Percentiles rank a stretch among this genome's conserved stretches.
phyloP scores from a whole-genome alignment of 2,329 filamentous ascomycete species.

The Diaporthe longicolla region DNA sequence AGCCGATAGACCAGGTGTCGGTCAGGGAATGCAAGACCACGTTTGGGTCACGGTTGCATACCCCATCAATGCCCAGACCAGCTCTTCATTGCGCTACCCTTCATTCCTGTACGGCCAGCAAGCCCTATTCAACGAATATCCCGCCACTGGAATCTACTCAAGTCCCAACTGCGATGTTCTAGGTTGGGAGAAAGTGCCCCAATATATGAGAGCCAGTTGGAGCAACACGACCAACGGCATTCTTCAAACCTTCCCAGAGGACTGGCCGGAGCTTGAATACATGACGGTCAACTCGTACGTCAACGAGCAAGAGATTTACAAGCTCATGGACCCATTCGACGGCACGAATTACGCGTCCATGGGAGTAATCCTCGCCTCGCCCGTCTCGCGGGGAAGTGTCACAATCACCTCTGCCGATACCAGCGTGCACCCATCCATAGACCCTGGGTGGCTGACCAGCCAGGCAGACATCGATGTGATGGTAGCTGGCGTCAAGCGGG shows the following conservation, averaged over 20 bases:
- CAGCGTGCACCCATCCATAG: conserved; percentile 51
- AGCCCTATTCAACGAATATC: conserved; percentile 1
- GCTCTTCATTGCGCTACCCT: not conserved
- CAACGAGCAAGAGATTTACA: not conserved
- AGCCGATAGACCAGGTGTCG: conserved; percentile 60
- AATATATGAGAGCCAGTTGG: not conserved
- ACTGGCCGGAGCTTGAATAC: conserved; percentile 37
- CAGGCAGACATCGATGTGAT: conserved; percentile 25
- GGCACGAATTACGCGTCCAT: conserved; percentile 24
- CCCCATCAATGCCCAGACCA: conserved; percentile 8
- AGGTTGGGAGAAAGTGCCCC: conserved; percentile 19
- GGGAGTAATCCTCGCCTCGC: conserved; percentile 4
- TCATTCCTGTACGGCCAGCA: conserved; percentile 1
- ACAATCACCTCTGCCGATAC: conserved; percentile 20
- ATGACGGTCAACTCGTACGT: conserved; percentile 4
- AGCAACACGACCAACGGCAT: not conserved
- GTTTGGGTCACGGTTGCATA: not conserved
- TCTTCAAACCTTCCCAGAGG: not conserved
- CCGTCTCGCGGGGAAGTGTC: conserved; percentile 21
- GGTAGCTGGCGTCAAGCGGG: conserved; percentile 47
- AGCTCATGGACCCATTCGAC: conserved; percentile 3
- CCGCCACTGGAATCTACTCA: conserved; percentile 18
- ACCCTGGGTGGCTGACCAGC: conserved; percentile 54
- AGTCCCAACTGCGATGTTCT: conserved; percentile 20
- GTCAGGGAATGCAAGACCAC: conserved; percentile 65